Base-by-base conservation (phyloP, 768 basidiomycete genomes). In the Candolleomyces eurysporus region DNA sequence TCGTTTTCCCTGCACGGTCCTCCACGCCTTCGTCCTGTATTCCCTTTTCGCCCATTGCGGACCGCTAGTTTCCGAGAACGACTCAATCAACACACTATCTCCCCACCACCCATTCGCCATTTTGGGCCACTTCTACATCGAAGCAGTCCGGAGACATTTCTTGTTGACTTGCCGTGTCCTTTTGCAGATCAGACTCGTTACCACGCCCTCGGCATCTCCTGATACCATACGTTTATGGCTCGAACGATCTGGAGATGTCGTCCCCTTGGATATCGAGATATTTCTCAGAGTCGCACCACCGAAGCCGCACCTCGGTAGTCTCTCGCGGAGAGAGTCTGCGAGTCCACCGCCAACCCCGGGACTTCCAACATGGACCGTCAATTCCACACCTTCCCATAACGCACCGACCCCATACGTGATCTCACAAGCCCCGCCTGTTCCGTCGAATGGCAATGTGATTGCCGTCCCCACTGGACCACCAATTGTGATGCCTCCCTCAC, bases 191-290 rank as follows among this genome's bases (percentile, higher is more conserved):
- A 88, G 89, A 19, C 82, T 92, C 46, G 76, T 87, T 48, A 90
- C 90, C 21, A 87, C 83, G 31, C 87, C 86, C 62, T 78, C 83
- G 45, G 78, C 88, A 9, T 89, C 90, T 31, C 84, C 91, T 30
- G 91, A 93, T 68, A 91, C 87, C 5, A 83, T 93, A 53, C 87
- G 91, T 8, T 79, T 93, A 11, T 93, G 91, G 91, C 79, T 93
- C 0, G 90, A 92, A 70, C 86, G 91, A 30, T 89, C 91, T 13
- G 91, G 91, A 17, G 76, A 79, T 56, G 80, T 73, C 5, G 84
- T 87, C 6, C 87, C 91, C 6, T 80, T 93, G 9, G 91, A 92
- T 69, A 90, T 93, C 61, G 90, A 92, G 69, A 91, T 93, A 51
- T 87, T 85, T 70, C 76, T 93, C 43, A 86, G 85, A 40, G 82